phyloP scores from a whole-genome alignment of 2,329 filamentous ascomycete species.

The Fusarium fracticaudum region DNA sequence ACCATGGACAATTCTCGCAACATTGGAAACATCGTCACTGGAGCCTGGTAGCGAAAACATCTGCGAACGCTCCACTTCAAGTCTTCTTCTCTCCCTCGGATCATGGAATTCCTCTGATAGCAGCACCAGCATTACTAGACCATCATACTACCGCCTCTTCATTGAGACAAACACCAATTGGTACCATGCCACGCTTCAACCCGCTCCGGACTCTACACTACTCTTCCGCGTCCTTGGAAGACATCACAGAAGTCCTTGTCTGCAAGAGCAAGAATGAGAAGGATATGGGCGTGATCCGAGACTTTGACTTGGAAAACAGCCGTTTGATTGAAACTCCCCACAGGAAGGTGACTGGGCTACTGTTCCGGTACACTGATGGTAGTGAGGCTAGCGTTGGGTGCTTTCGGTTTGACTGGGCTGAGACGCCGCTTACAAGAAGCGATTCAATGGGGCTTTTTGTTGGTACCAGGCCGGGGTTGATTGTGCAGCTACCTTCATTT shows the following conservation, averaged over 20 bases:
- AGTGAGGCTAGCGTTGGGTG: slow-evolving; percentile 2
- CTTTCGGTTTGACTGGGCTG: neutral
- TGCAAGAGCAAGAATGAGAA: neutral
- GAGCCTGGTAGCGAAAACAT: neutral
- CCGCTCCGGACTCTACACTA: neutral
- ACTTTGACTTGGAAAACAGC: neutral
- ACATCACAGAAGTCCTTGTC: neutral
- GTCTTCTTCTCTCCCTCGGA: neutral
- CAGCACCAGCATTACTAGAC: neutral
- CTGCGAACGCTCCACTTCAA: neutral
- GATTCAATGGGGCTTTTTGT: neutral
- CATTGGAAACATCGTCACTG: neutral
- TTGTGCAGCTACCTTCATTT: neutral
- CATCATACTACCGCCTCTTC: fast-evolving
- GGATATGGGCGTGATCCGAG: neutral
- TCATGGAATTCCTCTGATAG: neutral
- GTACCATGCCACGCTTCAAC: neutral
- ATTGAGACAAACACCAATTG: neutral
- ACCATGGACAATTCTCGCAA: neutral
- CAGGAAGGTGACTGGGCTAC: neutral
- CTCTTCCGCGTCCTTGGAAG: neutral
- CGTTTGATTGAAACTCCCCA: neutral
- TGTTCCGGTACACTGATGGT: neutral
- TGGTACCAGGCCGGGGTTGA: neutral
- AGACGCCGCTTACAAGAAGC: neutral